Evolutionary conservation across 306 rosid species (phyloP).

Genomic region (Glycine soja): DNA sequence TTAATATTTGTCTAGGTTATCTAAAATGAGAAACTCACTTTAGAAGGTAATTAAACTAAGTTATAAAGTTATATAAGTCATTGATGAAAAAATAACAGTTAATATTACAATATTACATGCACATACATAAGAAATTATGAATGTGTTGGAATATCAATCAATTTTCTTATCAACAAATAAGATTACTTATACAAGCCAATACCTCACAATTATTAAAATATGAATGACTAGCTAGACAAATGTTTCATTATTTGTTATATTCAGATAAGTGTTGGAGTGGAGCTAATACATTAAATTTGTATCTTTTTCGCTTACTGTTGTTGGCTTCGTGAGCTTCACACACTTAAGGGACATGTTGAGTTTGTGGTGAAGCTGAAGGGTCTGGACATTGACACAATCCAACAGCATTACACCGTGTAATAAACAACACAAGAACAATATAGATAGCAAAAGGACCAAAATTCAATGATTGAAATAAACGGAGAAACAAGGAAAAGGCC

Average conservation of each 20-base stretch:
- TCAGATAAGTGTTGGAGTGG: neutral
- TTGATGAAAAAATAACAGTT: neutral
- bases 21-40: neutral
- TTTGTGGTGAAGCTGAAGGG: constrained; percentile 98
- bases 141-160: neutral
- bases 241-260: neutral
- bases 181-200: neutral
- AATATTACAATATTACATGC: neutral
- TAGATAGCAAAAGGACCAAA: constrained; percentile 44
- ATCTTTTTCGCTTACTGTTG: neutral
- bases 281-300: neutral
- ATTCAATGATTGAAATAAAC: constrained; percentile 40
- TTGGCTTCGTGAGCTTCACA: constrained; percentile 96
- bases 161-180: neutral
- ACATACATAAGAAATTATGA: neutral
- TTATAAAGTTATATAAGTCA: neutral
- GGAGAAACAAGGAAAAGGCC: constrained; percentile 49
- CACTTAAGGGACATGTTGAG: constrained; percentile 98
- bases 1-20: neutral
- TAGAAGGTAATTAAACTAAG: neutral
- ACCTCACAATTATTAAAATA: neutral
- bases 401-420: constrained; percentile 96
- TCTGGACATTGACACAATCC: constrained; percentile 87
- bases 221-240: neutral
- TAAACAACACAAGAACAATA: constrained; percentile 22